phyloP scores from a whole-genome alignment of 768 basidiomycete species.

The Polyporus arcularius region DNA sequence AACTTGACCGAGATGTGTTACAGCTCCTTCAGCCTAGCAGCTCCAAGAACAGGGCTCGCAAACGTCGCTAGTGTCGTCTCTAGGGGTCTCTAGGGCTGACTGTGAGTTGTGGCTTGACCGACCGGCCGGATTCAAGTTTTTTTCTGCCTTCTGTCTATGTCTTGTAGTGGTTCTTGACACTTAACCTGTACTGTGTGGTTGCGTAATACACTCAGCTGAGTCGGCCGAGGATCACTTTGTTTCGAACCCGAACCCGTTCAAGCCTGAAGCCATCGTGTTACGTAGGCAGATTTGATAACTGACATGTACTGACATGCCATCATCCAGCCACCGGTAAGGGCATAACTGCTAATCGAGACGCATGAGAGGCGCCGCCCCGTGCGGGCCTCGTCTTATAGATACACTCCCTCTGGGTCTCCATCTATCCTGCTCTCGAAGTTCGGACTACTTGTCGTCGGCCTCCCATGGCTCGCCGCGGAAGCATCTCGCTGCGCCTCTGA shows the following conservation, averaged over 20 bases:
- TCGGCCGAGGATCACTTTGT: slow-evolving; percentile 4
- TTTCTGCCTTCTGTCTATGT: neutral
- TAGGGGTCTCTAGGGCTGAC: too few relatives aligned
- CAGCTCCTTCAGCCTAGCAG: slow-evolving; percentile 10
- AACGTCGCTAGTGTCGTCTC: slow-evolving; percentile 14
- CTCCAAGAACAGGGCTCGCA: slow-evolving; percentile 19
- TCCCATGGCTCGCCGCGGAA: too few relatives aligned
- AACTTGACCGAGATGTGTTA: neutral
- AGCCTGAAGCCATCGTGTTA: slow-evolving; percentile 42
- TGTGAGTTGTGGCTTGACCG: too few relatives aligned
- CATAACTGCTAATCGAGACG: too few relatives aligned
- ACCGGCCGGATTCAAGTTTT: neutral
- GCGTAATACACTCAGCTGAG: neutral
- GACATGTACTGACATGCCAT: too few relatives aligned
- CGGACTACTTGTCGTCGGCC: neutral
- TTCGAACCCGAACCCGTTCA: slow-evolving; percentile 6
- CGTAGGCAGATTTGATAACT: slow-evolving; percentile 84
- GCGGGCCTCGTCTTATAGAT: neutral
- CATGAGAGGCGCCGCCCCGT: too few relatives aligned
- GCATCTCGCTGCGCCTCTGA: too few relatives aligned
- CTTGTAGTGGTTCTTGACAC: too few relatives aligned
- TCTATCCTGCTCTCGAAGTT: neutral
- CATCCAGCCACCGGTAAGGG: slow-evolving; percentile 59
- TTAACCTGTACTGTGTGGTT: neutral
- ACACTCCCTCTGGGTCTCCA: neutral